A percentile compares a stretch with the other conserved stretches of the same genome.
Conservation (phyloP, 306 rosid genomes). For the Rosa persica region DNA sequence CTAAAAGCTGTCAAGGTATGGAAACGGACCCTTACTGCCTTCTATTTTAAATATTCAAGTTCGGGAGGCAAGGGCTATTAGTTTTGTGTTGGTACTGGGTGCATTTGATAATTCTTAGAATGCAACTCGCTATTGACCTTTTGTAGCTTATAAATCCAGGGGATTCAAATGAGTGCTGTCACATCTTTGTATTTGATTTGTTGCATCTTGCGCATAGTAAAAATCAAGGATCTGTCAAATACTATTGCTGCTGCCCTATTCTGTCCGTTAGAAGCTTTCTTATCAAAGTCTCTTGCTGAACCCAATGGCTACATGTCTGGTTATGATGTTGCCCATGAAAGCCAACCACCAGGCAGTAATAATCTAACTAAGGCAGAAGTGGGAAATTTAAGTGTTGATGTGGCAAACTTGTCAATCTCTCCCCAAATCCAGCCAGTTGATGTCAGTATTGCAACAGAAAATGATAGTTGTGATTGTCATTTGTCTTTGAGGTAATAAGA, state of each 20-base stretch:
- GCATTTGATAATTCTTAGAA: constrained; percentile 13
- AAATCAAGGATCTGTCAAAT: constrained; percentile 89
- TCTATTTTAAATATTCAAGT: not conserved
- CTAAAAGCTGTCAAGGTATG: constrained; percentile 54
- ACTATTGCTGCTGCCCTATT: constrained; percentile 81
- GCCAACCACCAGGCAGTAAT: constrained; percentile 36
- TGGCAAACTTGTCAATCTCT: constrained; percentile 41
- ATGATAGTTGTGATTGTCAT: constrained; percentile 42
- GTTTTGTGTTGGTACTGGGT: not conserved
- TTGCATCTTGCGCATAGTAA: constrained; percentile 83
- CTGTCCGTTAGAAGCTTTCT: constrained; percentile 65
- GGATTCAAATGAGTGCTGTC: constrained; percentile 58
- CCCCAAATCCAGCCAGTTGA: constrained; percentile 41
- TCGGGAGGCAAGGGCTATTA: not conserved
- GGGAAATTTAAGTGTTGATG: constrained; percentile 31
- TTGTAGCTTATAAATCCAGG: constrained; percentile 60
- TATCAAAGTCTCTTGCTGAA: constrained; percentile 41
- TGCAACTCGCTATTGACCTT: constrained; percentile 34
- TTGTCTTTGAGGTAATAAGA: constrained; percentile 63
- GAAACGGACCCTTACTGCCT: constrained; percentile 25
- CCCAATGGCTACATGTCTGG: constrained; percentile 49
- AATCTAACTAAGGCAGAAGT: constrained; percentile 32
- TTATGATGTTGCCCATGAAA: constrained; percentile 39
- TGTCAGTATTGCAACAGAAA: constrained; percentile 21
- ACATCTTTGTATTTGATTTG: constrained; percentile 85